Evolutionary conservation across 805 yeast species (phyloP).

Genomic region (Blastobotrys chiropterorum): DNA sequence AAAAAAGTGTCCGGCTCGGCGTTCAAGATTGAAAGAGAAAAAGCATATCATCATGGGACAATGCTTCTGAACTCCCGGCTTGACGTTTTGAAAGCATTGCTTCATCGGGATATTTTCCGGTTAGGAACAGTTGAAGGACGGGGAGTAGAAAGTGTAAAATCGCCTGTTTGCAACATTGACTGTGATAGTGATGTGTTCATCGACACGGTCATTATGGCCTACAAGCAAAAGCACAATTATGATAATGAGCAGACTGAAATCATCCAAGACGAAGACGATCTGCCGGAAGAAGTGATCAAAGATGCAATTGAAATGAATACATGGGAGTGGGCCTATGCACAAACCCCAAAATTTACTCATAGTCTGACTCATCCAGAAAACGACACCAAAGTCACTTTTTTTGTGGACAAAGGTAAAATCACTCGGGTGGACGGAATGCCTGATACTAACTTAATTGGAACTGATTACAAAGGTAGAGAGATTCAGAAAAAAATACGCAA

Average conservation of each 20-base stretch:
- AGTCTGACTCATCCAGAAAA: constrained; percentile 33
- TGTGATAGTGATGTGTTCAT: constrained; percentile 43
- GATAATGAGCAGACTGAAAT: constrained; percentile 7
- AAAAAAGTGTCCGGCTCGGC: constrained; percentile 89
- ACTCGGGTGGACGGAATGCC: neutral
- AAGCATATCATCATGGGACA: constrained; percentile 93
- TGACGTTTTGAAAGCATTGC: constrained; percentile 49
- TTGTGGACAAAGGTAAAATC: constrained; percentile 46
- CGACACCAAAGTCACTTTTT: constrained; percentile 33
- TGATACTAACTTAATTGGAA: neutral
- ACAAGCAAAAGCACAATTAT: constrained; percentile 29
- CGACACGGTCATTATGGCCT: constrained; percentile 37
- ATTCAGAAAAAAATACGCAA: neutral
- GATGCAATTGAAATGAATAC: constrained; percentile 36
- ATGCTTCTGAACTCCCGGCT: constrained; percentile 72
- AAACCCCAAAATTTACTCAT: constrained; percentile 69
- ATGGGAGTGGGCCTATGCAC: constrained; percentile 74
- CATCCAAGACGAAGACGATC: constrained; percentile 6
- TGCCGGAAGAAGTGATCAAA: constrained; percentile 14
- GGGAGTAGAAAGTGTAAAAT: constrained; percentile 70
- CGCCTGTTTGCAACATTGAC: constrained; percentile 67
- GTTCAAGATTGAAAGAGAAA: constrained; percentile 72
- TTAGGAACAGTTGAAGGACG: constrained; percentile 40
- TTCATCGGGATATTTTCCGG: constrained; percentile 41
- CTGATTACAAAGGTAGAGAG: neutral